Percentiles rank a stretch among this genome's conserved stretches.
These are phyloP conservation scores for Grosmannia huntii DNA, from an alignment of 2,329 filamentous ascomycete genomes.

Conservation along the genomic window DNA sequence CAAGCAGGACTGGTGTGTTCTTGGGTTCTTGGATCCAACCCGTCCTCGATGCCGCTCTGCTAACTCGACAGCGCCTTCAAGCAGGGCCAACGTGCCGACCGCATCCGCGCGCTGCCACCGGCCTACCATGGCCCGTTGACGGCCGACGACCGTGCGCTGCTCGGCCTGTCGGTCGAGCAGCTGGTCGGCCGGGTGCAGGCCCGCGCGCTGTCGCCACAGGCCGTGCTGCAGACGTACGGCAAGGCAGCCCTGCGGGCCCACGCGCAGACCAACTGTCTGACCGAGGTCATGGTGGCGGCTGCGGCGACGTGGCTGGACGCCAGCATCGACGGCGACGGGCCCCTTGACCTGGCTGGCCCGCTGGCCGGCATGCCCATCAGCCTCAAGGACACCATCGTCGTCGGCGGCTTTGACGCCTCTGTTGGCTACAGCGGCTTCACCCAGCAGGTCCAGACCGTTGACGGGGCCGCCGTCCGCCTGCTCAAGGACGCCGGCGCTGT, in stretches of 20 bases:
- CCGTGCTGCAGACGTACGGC: slow-evolving; percentile 74
- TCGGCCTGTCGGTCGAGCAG: slow-evolving; percentile 62
- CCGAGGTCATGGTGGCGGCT: slow-evolving; percentile 69
- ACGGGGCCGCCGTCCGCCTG: slow-evolving; percentile 62
- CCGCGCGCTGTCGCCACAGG: slow-evolving; percentile 49
- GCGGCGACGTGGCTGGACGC: slow-evolving; percentile 57
- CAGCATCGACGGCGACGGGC: slow-evolving; percentile 14
- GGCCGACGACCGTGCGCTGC: slow-evolving; percentile 48
- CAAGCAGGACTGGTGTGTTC: slow-evolving; percentile 10
- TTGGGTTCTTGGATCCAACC: too few relatives aligned
- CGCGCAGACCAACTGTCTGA: slow-evolving; percentile 66
- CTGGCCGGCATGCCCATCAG: slow-evolving; percentile 79
- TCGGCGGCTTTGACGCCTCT: slow-evolving; percentile 70
- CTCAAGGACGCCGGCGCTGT: slow-evolving; percentile 81
- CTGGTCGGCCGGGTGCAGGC: slow-evolving; percentile 68
- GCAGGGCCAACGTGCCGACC: slow-evolving; percentile 58
- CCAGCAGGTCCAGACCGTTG: slow-evolving; percentile 47
- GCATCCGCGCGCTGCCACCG: slow-evolving; percentile 50
- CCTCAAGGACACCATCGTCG: slow-evolving; percentile 67
- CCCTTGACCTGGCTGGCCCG: slow-evolving; percentile 63
- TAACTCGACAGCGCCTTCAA: slow-evolving; percentile 68
- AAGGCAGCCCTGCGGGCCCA: slow-evolving; percentile 79
- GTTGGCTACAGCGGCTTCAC: slow-evolving; percentile 69
- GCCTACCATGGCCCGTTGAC: slow-evolving; percentile 56
- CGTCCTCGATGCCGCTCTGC: too few relatives aligned